A percentile compares a stretch with the other conserved stretches of the same genome.
Evolutionary conservation across 345 rosid genomes (phyloP).

Genomic region (Linum usitatissimum): DNA sequence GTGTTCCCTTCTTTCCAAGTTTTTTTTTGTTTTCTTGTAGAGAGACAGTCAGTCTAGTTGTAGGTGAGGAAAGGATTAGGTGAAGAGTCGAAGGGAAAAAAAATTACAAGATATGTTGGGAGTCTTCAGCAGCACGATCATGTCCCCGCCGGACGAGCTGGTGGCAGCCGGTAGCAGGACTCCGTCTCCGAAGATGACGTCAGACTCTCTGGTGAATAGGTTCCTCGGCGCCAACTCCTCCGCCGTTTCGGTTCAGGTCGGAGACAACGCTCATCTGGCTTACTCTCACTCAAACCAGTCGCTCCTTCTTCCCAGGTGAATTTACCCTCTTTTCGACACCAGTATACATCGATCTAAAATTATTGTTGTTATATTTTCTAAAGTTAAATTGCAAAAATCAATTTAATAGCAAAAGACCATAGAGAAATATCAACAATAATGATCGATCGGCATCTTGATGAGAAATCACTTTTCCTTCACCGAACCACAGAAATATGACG

Average conservation of each 20-base stretch:
- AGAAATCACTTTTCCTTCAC: too few species aligned
- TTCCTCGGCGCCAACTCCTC: conserved; percentile 50
- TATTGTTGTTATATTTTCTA: background rate
- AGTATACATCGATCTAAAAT: background rate
- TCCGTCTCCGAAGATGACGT: conserved; percentile 72
- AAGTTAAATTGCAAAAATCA: too few species aligned
- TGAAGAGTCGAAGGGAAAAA: background rate
- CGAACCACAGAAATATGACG: too few species aligned
- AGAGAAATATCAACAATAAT: too few species aligned
- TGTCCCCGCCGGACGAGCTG: conserved; percentile 90
- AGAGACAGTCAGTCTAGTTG: background rate
- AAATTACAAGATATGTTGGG: conserved; percentile 52
- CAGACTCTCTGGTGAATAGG: conserved; percentile 48
- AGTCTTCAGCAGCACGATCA: conserved; percentile 62
- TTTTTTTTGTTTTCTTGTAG: too few species aligned
- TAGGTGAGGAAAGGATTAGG: background rate
- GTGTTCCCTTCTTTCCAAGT: background rate
- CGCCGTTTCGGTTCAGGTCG: conserved; percentile 58
- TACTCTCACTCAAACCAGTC: conserved; percentile 70
- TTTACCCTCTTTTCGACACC: background rate
- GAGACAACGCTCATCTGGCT: conserved; percentile 61
- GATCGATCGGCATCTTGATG: too few species aligned
- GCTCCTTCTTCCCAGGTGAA: conserved; percentile 64
- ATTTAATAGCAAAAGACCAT: too few species aligned
- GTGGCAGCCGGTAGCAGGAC: conserved; percentile 93